These are phyloP conservation scores for Neospora caninum DNA, from an alignment of 169 alveolate genomes.

Conservation along the genomic window DNA sequence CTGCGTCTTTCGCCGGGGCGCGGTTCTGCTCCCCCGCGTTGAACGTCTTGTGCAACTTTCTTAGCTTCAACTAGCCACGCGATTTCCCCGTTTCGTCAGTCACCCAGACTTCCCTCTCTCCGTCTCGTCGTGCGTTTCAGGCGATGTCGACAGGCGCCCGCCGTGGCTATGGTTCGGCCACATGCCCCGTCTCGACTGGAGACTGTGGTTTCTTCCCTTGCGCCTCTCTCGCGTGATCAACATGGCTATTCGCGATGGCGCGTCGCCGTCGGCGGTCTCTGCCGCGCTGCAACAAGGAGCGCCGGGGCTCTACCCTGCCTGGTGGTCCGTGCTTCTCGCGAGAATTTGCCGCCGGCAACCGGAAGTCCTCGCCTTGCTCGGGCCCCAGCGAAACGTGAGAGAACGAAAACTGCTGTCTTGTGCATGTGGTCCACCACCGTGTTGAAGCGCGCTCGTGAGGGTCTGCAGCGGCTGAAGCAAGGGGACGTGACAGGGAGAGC, in stretches of 20 bases:
- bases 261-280: background rate
- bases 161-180: conserved; percentile 58
- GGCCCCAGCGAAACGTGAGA: conserved; percentile 28
- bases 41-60: too few species aligned
- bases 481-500: too few species aligned
- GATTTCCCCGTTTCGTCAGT: too few species aligned
- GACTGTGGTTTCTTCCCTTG: conserved; percentile 65
- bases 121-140: background rate
- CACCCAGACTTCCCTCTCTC: too few species aligned
- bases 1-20: too few species aligned
- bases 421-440: too few species aligned
- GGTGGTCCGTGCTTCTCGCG: conserved; percentile 17
- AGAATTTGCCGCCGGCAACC: conserved; percentile 40
- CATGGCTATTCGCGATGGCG: conserved; percentile 32
- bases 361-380: conserved; percentile 48
- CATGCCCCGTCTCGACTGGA: conserved; percentile 68
- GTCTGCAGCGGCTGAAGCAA: too few species aligned
- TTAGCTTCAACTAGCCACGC: too few species aligned
- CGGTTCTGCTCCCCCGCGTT: too few species aligned
- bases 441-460: too few species aligned
- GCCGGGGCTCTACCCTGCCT: conserved; percentile 44
- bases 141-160: conserved; percentile 47
- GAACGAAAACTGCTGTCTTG: background rate
- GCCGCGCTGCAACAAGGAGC: background rate
- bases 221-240: conserved; percentile 38